Evolutionary conservation across 1,139 yeast species (phyloP).

Genomic region (Wickerhamomyces sp.): DNA sequence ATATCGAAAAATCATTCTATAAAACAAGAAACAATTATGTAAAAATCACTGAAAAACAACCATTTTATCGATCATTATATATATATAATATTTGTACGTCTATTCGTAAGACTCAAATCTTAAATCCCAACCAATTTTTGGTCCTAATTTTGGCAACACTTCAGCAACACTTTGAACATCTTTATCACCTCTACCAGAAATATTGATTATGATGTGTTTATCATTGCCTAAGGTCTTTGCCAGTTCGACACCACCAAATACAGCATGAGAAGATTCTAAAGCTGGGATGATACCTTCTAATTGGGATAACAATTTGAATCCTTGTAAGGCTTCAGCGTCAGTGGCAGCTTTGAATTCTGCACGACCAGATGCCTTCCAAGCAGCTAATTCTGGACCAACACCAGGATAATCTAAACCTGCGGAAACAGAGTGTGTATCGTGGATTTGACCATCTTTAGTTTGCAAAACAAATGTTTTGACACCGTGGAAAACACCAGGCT

Average conservation of each 20-base stretch:
- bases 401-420: constrained; percentile 99
- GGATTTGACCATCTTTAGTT: constrained; percentile 90
- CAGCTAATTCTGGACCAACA: constrained; percentile 97
- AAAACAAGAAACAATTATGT: too few relatives aligned
- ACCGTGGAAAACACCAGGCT: constrained; percentile 98
- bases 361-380: constrained; percentile 92
- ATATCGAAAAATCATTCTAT: too few relatives aligned
- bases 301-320: constrained; percentile 84
- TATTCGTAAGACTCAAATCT: constrained; percentile 56
- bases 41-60: too few relatives aligned
- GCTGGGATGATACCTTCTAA: constrained; percentile 99
- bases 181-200: constrained; percentile 98
- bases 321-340: constrained; percentile 88
- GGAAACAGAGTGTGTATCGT: constrained; percentile 95
- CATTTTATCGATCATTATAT: too few relatives aligned
- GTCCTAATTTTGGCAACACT: constrained; percentile 83
- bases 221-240: constrained; percentile 83
- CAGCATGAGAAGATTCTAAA: constrained; percentile 94
- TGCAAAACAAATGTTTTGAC: constrained; percentile 92
- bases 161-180: constrained; percentile 98
- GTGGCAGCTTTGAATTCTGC: constrained; percentile 89
- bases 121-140: constrained; percentile 91
- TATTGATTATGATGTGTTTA: constrained; percentile 77
- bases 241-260: constrained; percentile 81
- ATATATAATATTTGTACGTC: background rate